Conservation (phyloP, 2,329 filamentous ascomycete species). For the Botrytis medusae region DNA sequence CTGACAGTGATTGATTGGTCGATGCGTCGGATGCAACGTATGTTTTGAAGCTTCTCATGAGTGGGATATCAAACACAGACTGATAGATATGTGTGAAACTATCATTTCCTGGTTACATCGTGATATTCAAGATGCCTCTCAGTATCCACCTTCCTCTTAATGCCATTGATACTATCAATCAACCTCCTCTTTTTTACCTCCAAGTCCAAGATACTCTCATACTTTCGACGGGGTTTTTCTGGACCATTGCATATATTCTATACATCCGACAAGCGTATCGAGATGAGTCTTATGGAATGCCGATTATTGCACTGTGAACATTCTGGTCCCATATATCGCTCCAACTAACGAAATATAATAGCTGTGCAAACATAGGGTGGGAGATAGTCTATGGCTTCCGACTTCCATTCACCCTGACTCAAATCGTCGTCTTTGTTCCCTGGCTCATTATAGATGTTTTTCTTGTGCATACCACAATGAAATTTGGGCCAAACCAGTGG, state of each 20-base stretch:
- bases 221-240: neutral
- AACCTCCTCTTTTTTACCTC: neutral
- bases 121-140: neutral
- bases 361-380: neutral
- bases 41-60: neutral
- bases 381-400: neutral
- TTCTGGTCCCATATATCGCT: neutral
- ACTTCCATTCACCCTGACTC: neutral
- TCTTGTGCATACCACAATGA: neutral
- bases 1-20: neutral
- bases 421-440: neutral
- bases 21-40: neutral
- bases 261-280: neutral
- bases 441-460: neutral
- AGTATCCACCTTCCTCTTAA: neutral
- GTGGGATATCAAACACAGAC: neutral
- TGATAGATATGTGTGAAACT: neutral
- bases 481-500: neutral
- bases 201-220: neutral
- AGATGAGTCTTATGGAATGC: constrained; percentile 17
- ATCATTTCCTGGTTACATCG: neutral
- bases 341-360: neutral
- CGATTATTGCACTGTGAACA: neutral
- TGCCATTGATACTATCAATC: neutral
- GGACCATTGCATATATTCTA: neutral